Evolutionary conservation across 2,329 filamentous ascomycete genomes (phyloP), one percentile per base, ranked within the genome.

Genomic region (Xylaria sp.): DNA sequence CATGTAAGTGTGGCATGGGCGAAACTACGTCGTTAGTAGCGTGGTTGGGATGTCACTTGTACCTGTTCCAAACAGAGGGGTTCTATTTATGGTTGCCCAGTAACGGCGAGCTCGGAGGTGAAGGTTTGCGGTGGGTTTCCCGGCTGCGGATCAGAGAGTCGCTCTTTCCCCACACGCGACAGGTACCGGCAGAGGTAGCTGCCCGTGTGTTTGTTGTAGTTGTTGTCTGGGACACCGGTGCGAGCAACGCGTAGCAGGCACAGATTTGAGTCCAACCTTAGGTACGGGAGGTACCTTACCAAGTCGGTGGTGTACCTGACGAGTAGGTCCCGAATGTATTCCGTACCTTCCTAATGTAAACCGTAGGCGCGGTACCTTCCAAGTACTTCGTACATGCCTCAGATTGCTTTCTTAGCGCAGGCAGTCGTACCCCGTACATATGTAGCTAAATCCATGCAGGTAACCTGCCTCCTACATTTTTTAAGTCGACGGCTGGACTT

Each of bases 1-100:
- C 50, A 55, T 59, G 47, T 47, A 48, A 19, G 54, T 18, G 47
- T 51, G 50, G 47, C 11, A 18, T 49, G 55, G 55, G 54, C 50
- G 37, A 37, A 39, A 16, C 44, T 49, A 49, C 16, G 18, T 47
- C 11, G 44, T 7, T 30, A 30, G 23, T 23, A 49, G 47, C 18
- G 16, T 19, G 47, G 49, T 51, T 34, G 49, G 23, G 3, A 58
- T 59, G 55, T 63, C 49, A 57, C 56, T 50, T 11, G 62, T 58
- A 60, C 57, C 37, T 11, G 57, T 59, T 62, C 60, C 58, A 66
- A 66, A 66, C 63, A 65, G 63, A 64, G 63, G 65, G 63, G 65
- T 60, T 59, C 61, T 56, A 54, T 35, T 48, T 39, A 48, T 58
- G 48, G 69, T 70, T 70, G 68, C 69, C 67, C 56, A 64, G 69